Evolutionary conservation across 192 early-diverging fungal genomes (phyloP).

Genomic region (Linnemannia zychae): DNA sequence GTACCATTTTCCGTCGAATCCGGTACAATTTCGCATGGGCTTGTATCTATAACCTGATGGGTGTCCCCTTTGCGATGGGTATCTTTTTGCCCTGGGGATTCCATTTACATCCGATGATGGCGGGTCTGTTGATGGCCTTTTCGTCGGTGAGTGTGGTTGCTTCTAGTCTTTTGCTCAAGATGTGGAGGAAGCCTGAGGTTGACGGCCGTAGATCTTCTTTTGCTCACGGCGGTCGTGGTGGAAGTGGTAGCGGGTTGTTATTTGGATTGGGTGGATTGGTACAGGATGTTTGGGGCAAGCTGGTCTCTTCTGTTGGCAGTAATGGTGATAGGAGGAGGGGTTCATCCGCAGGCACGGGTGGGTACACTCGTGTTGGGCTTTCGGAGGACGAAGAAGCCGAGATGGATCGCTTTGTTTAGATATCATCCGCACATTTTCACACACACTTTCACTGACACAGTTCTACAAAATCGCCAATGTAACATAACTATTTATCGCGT

Average conservation of each 20-base stretch:
- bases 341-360: neutral
- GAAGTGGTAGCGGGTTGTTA: constrained; percentile 58
- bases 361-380: constrained; percentile 32
- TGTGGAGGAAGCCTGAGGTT: constrained; percentile 63
- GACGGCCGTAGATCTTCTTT: neutral
- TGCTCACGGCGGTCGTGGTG: neutral
- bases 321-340: neutral
- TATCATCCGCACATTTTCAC: neutral
- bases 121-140: constrained; percentile 95
- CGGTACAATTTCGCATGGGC: constrained; percentile 92
- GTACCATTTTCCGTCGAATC: constrained; percentile 89
- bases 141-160: constrained; percentile 93
- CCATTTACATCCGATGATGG: constrained; percentile 91
- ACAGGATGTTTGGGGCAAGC: constrained; percentile 25
- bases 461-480: too few species aligned
- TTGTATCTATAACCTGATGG: constrained; percentile 88
- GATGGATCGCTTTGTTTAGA: constrained; percentile 38
- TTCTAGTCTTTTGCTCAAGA: constrained; percentile 88
- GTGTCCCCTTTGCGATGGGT: constrained; percentile 96
- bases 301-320: neutral
- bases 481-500: neutral
- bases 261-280: neutral
- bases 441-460: neutral
- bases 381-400: constrained; percentile 27
- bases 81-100: constrained; percentile 87